Evolutionary conservation across 2,329 filamentous ascomycete genomes (phyloP).

Genomic region (Cladophialophora chaetospira): DNA sequence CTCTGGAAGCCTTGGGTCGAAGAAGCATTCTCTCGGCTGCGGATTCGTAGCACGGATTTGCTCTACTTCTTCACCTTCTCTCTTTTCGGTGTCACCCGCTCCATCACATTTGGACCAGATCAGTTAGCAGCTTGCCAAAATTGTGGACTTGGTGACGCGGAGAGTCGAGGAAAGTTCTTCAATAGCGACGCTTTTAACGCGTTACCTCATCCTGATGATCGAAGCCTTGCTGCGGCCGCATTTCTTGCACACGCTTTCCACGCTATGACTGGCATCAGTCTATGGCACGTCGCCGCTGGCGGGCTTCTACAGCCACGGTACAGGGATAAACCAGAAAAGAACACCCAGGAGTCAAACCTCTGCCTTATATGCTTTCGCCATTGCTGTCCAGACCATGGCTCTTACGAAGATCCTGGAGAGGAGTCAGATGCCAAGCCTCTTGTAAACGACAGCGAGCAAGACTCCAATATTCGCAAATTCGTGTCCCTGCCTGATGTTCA

Average conservation of each 20-base stretch:
- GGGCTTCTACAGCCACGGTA: conserved; percentile 14
- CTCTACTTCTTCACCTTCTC: conserved; percentile 20
- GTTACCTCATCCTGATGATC: conserved; percentile 18
- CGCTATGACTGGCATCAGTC: conserved; percentile 20
- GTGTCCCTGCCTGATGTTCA: conserved; percentile 11
- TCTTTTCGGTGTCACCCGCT: conserved; percentile 9
- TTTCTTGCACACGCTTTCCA: conserved; percentile 24
- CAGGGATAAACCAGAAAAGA: conserved; percentile 3
- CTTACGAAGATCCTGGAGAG: conserved; percentile 25
- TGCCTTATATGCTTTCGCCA: conserved; percentile 33
- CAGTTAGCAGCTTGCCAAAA: conserved; percentile 8
- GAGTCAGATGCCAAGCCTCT: conserved; percentile 14
- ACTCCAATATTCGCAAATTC: conserved; percentile 29
- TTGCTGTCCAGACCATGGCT: conserved; percentile 33
- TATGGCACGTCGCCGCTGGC: conserved; percentile 31
- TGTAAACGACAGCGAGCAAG: conserved; percentile 30
- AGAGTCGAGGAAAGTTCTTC: conserved; percentile 8
- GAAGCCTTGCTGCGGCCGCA: conserved; percentile 21
- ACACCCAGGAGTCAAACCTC: conserved; percentile 6
- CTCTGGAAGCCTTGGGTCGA: conserved; percentile 26
- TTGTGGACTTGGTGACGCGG: conserved; percentile 18
- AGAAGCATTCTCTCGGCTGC: conserved; percentile 11
- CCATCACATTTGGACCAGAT: background rate
- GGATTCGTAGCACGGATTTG: conserved; percentile 12
- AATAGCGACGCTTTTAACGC: conserved; percentile 10